Evolutionary conservation across 441 rosid species (phyloP).

Genomic region (Metrosideros polymorpha): DNA sequence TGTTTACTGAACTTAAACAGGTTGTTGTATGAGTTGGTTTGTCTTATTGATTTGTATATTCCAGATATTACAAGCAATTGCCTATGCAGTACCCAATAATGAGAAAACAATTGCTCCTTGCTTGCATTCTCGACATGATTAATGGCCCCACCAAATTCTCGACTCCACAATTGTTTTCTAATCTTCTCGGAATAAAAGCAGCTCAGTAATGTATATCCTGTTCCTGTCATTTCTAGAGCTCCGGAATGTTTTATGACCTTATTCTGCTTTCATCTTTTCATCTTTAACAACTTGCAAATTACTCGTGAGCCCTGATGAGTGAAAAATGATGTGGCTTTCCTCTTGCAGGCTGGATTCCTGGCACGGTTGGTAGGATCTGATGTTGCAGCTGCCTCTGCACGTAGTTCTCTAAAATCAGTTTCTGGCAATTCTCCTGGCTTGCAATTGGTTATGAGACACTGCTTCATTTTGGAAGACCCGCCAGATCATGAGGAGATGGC

Average conservation of each 20-base stretch:
- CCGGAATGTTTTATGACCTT: neutral
- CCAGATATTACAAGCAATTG: neutral
- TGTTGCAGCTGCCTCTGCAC: constrained; percentile 65
- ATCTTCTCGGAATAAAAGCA: neutral
- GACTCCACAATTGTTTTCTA: neutral
- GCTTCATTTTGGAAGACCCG: constrained; percentile 89
- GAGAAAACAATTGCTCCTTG: neutral
- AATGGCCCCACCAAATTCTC: neutral
- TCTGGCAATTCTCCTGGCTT: constrained; percentile 45
- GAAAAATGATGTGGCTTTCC: neutral
- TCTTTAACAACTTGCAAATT: neutral
- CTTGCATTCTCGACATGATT: neutral
- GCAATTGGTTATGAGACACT: constrained; percentile 76
- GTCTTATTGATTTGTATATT: neutral
- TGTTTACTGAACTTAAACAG: neutral
- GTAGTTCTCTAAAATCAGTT: constrained; percentile 55
- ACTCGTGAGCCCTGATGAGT: neutral
- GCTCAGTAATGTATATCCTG: neutral
- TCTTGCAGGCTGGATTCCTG: constrained; percentile 69
- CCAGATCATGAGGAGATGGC: constrained; percentile 48
- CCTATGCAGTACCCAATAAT: neutral
- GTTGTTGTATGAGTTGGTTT: neutral
- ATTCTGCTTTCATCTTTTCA: neutral
- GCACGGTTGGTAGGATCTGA: constrained; percentile 56
- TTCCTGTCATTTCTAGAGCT: neutral